A percentile compares a stretch with the other conserved stretches of the same genome.
Evolutionary conservation across 2,329 filamentous ascomycete genomes (phyloP).

Genomic region (Apiospora aurea): DNA sequence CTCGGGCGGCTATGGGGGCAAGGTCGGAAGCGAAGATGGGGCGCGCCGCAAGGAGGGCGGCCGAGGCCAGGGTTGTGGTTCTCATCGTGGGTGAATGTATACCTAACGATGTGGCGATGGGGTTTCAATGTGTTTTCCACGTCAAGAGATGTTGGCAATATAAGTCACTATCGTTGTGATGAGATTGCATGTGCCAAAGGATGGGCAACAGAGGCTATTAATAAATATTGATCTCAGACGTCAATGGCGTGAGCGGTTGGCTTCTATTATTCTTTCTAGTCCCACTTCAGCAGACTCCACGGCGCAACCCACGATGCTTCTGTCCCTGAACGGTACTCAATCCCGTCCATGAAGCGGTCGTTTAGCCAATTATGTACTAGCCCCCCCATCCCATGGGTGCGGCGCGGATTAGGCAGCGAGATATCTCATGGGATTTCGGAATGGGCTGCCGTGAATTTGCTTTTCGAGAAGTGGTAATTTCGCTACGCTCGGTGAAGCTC

Average conservation of each 20-base stretch:
- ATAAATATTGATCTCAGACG: background rate
- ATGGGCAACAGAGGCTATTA: background rate
- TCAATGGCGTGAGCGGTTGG: conserved; percentile 1
- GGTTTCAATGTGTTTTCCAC: conserved; percentile 30
- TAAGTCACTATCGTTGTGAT: background rate
- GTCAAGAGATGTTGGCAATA: background rate
- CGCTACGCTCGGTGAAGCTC: background rate
- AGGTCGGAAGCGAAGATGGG: conserved; percentile 2
- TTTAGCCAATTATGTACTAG: background rate
- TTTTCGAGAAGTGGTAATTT: background rate
- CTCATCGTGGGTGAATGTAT: background rate
- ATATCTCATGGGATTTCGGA: background rate
- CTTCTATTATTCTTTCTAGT: background rate
- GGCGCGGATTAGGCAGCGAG: background rate
- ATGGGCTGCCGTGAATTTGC: background rate
- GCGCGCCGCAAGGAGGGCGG: conserved; percentile 24
- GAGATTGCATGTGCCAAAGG: background rate
- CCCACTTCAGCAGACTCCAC: background rate
- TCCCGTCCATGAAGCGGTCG: background rate
- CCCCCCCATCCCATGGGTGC: background rate
- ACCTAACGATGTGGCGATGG: background rate
- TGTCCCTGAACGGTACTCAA: conserved; percentile 1
- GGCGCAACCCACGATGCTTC: background rate
- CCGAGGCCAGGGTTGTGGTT: conserved; percentile 11
- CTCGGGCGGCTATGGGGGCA: background rate